phyloP scores from a whole-genome alignment of 306 rosid genomes.

The Vigna radiata region DNA sequence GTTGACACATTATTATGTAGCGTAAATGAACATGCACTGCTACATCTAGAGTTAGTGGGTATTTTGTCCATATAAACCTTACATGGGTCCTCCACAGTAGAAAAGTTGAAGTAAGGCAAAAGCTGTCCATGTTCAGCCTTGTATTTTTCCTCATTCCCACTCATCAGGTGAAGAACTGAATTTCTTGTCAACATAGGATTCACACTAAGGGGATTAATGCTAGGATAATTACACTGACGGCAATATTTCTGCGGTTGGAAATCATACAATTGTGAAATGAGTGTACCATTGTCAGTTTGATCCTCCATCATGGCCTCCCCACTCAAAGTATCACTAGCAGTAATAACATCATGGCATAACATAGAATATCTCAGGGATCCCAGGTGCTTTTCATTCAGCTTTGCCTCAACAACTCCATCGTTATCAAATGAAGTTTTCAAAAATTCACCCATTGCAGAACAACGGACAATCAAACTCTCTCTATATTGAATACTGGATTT shows the following conservation, averaged over 20 bases:
- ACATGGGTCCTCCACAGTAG: slow-evolving; percentile 77
- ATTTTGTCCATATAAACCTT: slow-evolving; percentile 61
- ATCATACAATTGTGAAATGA: slow-evolving; percentile 48
- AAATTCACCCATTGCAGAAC: slow-evolving; percentile 32
- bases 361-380: slow-evolving; percentile 49
- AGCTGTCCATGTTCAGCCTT: slow-evolving; percentile 42
- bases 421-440: slow-evolving; percentile 46
- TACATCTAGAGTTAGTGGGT: slow-evolving; percentile 45
- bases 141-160: slow-evolving; percentile 52
- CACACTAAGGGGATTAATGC: slow-evolving; percentile 76
- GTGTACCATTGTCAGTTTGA: slow-evolving; percentile 42
- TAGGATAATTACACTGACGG: slow-evolving; percentile 54
- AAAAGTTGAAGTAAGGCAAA: slow-evolving; percentile 76
- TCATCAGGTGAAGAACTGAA: slow-evolving; percentile 53
- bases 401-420: slow-evolving; percentile 43
- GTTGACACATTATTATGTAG: slow-evolving; percentile 46
- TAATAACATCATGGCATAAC: slow-evolving; percentile 48
- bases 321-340: slow-evolving; percentile 39
- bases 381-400: slow-evolving; percentile 44
- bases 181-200: slow-evolving; percentile 78
- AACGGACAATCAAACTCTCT: slow-evolving; percentile 42
- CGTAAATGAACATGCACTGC: slow-evolving; percentile 44
- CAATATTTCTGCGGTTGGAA: slow-evolving; percentile 50
- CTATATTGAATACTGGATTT: slow-evolving; percentile 45
- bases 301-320: slow-evolving; percentile 50